Evolutionary conservation across 352 stramenopile species (phyloP), one percentile per base, ranked within the genome.

Genomic region (Vaucheria bursata): DNA sequence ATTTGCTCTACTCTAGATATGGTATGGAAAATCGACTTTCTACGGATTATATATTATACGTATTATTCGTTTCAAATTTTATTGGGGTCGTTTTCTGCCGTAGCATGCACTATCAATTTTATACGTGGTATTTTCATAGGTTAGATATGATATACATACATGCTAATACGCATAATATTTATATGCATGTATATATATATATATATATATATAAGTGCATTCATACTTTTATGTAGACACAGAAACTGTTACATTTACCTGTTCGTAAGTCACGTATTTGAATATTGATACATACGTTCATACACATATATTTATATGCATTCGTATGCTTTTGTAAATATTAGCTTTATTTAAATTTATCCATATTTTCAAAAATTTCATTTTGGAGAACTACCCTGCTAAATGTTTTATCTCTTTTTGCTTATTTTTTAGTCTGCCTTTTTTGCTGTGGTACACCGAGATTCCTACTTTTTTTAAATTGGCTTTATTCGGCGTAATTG

Each of bases 41-140:
- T 71, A 84, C 83, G 6, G 76, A 88, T 45, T 88, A 90, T 66
- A 84, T 90, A 25, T 71, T 79, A 65, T 74, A 66, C 35, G 78
- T 69, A 1, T 78, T 92, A 40, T 87, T 90, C 72, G 71, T 87
- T 12, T 96, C 91, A 80, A 99, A 99, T 85, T 98, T 97, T 85
- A 88, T 98, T 64, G 96, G 96, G 66, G 94, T 99, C 68, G 91
- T 88, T 65, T 98, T 98, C 85, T 89, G 93, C 37, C 88, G 96
- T 39, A 98, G 93, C 49, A 82, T 99, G 78, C 95, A 99, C 87
- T 99, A 99, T 87, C 96, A 99, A 87, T 95, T 91, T 85, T 91
- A 91, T 74, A 71, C 87, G 33, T 97, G 93, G 93, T 99, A 97
- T 86, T 97, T 96, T 84, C 89, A 95, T 34, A 68, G 53, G 53